Conservation (phyloP, 2,329 filamentous ascomycete species). For the Aspergillus clavatus region DNA sequence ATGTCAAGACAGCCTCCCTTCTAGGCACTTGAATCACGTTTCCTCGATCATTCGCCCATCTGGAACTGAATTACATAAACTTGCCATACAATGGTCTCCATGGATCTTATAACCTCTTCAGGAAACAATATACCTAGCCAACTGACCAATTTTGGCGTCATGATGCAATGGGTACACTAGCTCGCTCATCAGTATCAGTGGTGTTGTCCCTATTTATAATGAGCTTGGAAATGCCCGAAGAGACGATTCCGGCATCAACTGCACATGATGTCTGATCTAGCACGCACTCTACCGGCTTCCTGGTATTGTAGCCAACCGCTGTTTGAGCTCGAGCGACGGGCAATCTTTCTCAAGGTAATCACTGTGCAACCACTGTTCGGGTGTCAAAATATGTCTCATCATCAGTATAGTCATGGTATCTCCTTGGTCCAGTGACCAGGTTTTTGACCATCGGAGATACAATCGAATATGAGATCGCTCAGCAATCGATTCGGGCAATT, state of each 20-base stretch:
- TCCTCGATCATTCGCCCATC: conserved; percentile 9
- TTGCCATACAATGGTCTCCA: conserved; percentile 1
- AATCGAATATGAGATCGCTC: conserved; percentile 49
- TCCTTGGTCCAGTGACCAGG: conserved; percentile 49
- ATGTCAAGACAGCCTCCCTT: neutral
- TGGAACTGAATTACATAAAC: conserved; percentile 2
- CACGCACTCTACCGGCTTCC: conserved; percentile 47
- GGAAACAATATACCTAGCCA: conserved; percentile 28
- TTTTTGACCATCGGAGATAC: conserved; percentile 41
- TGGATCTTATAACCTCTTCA: conserved; percentile 30
- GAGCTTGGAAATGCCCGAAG: neutral
- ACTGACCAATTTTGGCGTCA: conserved; percentile 7
- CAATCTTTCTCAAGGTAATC: conserved; percentile 46
- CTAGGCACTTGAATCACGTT: neutral
- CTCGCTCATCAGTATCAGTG: neutral
- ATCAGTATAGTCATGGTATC: conserved; percentile 45
- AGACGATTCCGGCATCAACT: neutral
- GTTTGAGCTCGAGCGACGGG: conserved; percentile 48
- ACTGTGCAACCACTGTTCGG: neutral
- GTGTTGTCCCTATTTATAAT: neutral
- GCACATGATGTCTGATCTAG: conserved; percentile 29
- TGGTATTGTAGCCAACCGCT: conserved; percentile 49
- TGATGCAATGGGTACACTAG: neutral
- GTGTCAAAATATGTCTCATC: neutral
- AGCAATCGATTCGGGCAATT: conserved; percentile 39